Percentiles rank a stretch among this genome's conserved stretches.
phyloP scores from a whole-genome alignment of 2,329 filamentous ascomycete genomes.

The Zalaria sp. region DNA sequence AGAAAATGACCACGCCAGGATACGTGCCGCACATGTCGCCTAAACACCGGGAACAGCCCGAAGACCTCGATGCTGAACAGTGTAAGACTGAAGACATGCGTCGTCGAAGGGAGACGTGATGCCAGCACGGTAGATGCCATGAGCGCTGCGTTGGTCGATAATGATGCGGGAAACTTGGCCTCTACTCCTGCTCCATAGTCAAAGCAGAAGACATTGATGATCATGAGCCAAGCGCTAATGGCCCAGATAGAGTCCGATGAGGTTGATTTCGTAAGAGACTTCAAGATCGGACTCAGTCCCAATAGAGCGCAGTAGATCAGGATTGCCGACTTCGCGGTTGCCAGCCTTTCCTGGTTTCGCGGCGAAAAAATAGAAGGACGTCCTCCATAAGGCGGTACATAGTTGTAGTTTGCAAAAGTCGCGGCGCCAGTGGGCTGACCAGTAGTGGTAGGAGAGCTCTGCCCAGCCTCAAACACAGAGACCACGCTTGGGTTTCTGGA shows the following conservation, averaged over 20 bases:
- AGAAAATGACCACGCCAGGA: slow-evolving; percentile 69
- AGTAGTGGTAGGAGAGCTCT: slow-evolving; percentile 4
- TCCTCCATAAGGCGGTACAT: slow-evolving; percentile 21
- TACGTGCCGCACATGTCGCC: slow-evolving; percentile 70
- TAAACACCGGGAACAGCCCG: slow-evolving; percentile 91
- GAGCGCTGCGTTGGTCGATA: slow-evolving; percentile 89
- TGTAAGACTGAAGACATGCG: slow-evolving; percentile 87
- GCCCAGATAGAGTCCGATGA: slow-evolving; percentile 95
- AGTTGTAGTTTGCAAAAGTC: slow-evolving; percentile 28
- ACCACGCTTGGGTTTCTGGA: slow-evolving; percentile 41
- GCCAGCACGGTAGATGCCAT: slow-evolving; percentile 95
- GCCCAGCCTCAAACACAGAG: slow-evolving; percentile 28
- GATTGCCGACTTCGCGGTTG: slow-evolving; percentile 81
- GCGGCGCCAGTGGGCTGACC: slow-evolving; percentile 15
- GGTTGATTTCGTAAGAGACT: slow-evolving; percentile 87
- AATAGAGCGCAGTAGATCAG: slow-evolving; percentile 88
- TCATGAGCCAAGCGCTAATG: slow-evolving; percentile 81
- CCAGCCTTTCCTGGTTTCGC: slow-evolving; percentile 49
- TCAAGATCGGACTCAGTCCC: slow-evolving; percentile 86
- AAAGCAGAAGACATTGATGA: slow-evolving; percentile 95
- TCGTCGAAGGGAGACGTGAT: slow-evolving; percentile 74
- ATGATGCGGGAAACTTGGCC: slow-evolving; percentile 52
- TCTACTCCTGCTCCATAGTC: slow-evolving; percentile 68
- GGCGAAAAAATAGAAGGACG: slow-evolving; percentile 31
- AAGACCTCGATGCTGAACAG: slow-evolving; percentile 97